Conservation (phyloP, 2,329 filamentous ascomycete species). For the Cladophialophora yegresii region DNA sequence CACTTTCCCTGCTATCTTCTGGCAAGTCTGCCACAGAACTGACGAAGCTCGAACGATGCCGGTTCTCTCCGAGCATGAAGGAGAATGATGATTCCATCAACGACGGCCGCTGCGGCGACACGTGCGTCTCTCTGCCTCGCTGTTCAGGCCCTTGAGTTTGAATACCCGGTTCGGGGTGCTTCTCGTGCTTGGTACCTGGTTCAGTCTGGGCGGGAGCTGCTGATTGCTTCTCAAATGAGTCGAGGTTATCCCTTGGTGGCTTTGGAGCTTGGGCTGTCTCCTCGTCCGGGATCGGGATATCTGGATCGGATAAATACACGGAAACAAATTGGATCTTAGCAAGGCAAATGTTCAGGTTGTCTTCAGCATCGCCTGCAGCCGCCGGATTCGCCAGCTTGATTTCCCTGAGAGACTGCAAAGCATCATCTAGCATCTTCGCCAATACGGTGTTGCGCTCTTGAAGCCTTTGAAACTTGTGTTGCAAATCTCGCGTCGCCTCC, state of each 20-base stretch:
- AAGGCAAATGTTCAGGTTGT: constrained; percentile 44
- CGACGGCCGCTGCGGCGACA: constrained; percentile 42
- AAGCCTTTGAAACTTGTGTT: constrained; percentile 40
- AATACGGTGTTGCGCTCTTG: constrained; percentile 47
- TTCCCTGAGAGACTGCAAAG: constrained; percentile 45
- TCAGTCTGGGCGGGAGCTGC: neutral
- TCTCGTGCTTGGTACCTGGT: neutral
- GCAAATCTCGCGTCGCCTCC: constrained; percentile 6
- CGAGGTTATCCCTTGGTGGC: neutral
- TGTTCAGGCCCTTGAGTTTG: neutral
- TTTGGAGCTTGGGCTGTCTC: constrained; percentile 4
- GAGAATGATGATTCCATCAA: constrained; percentile 52
- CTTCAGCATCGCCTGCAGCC: constrained; percentile 28
- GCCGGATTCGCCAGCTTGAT: constrained; percentile 40
- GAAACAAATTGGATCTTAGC: constrained; percentile 49
- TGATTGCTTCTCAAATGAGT: neutral
- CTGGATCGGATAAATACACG: constrained; percentile 46
- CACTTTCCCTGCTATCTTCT: constrained; percentile 46
- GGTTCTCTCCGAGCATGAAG: constrained; percentile 53
- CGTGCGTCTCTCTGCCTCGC: constrained; percentile 1
- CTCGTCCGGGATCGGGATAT: constrained; percentile 39
- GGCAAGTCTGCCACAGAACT: constrained; percentile 49
- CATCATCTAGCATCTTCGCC: constrained; percentile 46
- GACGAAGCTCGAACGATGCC: constrained; percentile 50
- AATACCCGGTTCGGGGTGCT: neutral